These are phyloP conservation scores for Chaetomium sp. DNA, from an alignment of 2,329 filamentous ascomycete species.

Conservation along the genomic window DNA sequence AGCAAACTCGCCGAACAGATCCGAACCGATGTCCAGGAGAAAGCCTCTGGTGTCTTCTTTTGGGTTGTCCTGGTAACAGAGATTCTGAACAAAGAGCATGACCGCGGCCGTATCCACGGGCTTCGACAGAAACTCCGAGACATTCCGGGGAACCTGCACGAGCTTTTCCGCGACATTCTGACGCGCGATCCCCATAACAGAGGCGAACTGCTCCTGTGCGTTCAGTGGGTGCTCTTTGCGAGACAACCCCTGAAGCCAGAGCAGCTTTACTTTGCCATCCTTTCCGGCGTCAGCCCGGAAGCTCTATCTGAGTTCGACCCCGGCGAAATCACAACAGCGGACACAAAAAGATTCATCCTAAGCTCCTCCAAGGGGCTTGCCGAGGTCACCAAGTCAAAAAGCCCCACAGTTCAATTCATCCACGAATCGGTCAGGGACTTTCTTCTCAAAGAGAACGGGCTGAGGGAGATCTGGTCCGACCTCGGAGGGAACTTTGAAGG, in stretches of 20 bases:
- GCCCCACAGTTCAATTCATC: slow-evolving; percentile 29
- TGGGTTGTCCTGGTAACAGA: slow-evolving; percentile 30
- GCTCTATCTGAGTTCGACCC: slow-evolving; percentile 3
- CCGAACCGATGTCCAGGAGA: slow-evolving; percentile 12
- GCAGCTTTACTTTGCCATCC: slow-evolving; percentile 25
- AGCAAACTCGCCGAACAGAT: slow-evolving; percentile 3
- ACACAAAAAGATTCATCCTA: slow-evolving; percentile 14
- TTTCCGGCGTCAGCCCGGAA: not conserved
- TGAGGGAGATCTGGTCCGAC: slow-evolving; percentile 23
- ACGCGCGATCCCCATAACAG: slow-evolving; percentile 34
- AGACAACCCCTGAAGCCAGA: slow-evolving; percentile 42
- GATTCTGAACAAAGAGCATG: slow-evolving; percentile 25
- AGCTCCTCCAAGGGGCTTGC: slow-evolving; percentile 29
- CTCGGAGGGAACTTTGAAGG: slow-evolving; percentile 23
- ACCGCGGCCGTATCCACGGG: not conserved
- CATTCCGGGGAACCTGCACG: slow-evolving; percentile 30
- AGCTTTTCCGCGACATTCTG: slow-evolving; percentile 55
- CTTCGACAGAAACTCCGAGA: slow-evolving; percentile 16
- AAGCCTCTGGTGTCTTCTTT: slow-evolving; percentile 29
- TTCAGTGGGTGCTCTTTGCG: slow-evolving; percentile 59
- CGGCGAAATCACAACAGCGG: not conserved
- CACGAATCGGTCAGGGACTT: slow-evolving; percentile 33
- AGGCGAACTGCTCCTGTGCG: slow-evolving; percentile 44
- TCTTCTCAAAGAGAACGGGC: slow-evolving; percentile 29
- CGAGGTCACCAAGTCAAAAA: slow-evolving; percentile 22